These are phyloP conservation scores for Phaeophleospora eucalypticola DNA, from an alignment of 2,329 filamentous ascomycete genomes.

Conservation along the genomic window DNA sequence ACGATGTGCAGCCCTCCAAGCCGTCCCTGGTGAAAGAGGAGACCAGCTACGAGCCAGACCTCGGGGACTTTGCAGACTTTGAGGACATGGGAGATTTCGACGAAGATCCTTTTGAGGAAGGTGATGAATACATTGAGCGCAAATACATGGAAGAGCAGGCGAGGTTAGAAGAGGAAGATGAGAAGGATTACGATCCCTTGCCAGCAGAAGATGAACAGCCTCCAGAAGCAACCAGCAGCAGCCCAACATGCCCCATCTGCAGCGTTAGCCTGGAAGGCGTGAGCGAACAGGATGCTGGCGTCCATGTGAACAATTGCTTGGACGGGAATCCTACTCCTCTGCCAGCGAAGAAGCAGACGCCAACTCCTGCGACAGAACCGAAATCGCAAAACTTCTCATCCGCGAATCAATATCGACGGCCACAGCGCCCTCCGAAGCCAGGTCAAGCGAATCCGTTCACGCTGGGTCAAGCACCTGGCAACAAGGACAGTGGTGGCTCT, in stretches of 20 bases:
- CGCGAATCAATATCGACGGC: constrained; percentile 60
- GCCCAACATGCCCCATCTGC: constrained; percentile 71
- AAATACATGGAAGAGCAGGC: constrained; percentile 71
- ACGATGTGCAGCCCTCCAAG: neutral
- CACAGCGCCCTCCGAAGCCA: constrained; percentile 64
- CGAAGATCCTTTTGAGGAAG: constrained; percentile 54
- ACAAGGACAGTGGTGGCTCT: constrained; percentile 48
- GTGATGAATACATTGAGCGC: constrained; percentile 50
- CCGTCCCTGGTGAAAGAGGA: constrained; percentile 43
- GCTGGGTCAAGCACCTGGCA: constrained; percentile 38
- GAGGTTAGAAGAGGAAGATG: constrained; percentile 50
- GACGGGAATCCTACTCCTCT: constrained; percentile 71
- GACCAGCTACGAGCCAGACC: constrained; percentile 45
- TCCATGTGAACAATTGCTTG: constrained; percentile 89
- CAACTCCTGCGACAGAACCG: constrained; percentile 10
- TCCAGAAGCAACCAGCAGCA: constrained; percentile 4
- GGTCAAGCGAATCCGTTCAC: constrained; percentile 77
- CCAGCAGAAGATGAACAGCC: constrained; percentile 17
- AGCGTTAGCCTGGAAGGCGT: constrained; percentile 56
- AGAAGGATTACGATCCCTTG: constrained; percentile 33
- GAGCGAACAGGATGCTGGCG: constrained; percentile 61
- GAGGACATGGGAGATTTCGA: constrained; percentile 56
- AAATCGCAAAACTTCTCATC: constrained; percentile 22
- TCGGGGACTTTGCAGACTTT: constrained; percentile 50
- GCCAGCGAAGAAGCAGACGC: constrained; percentile 29